Percentiles rank a stretch among this genome's conserved stretches.
These are phyloP conservation scores for Rhinocladiella mackenziei DNA, from an alignment of 2,329 filamentous ascomycete species.

Conservation along the genomic window DNA sequence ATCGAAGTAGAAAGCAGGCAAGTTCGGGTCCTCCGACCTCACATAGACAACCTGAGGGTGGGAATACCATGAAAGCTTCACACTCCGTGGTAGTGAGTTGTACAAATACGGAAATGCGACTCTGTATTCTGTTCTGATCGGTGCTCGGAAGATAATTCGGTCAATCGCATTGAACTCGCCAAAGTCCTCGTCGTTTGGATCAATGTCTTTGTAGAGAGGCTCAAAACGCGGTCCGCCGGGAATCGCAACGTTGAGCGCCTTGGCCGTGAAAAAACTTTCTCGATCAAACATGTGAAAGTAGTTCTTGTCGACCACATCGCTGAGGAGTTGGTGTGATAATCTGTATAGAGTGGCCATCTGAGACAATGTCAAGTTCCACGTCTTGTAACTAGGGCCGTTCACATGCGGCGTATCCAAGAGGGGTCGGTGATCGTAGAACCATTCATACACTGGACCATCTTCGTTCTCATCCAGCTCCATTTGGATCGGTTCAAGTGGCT, in stretches of 20 bases:
- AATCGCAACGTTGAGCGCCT: slow-evolving; percentile 93
- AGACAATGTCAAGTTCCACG: slow-evolving; percentile 85
- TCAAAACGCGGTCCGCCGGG: slow-evolving; percentile 97
- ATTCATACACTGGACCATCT: slow-evolving; percentile 85
- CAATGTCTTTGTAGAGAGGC: slow-evolving; percentile 95
- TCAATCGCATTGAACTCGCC: slow-evolving; percentile 99
- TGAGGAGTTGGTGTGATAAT: slow-evolving; percentile 82
- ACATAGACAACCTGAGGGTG: slow-evolving; percentile 90
- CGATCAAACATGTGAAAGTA: slow-evolving; percentile 98
- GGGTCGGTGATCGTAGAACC: slow-evolving; percentile 95
- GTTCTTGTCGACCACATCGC: slow-evolving; percentile 90
- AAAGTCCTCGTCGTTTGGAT: slow-evolving; percentile 98
- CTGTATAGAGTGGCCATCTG: slow-evolving; percentile 97
- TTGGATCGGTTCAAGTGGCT: slow-evolving; percentile 94
- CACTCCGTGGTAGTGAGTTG: slow-evolving; percentile 91
- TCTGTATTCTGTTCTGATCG: slow-evolving; percentile 90
- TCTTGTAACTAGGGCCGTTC: slow-evolving; percentile 94
- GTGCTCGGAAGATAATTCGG: slow-evolving; percentile 94
- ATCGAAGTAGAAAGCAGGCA: slow-evolving; percentile 97
- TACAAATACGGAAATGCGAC: slow-evolving; percentile 94
- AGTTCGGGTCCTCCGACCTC: slow-evolving; percentile 76
- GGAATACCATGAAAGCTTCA: slow-evolving; percentile 90
- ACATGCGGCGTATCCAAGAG: slow-evolving; percentile 88
- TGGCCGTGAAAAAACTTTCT: slow-evolving; percentile 91
- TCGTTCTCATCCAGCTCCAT: slow-evolving; percentile 96